Conservation (phyloP, 2,329 filamentous ascomycete genomes). For the Colletotrichum salicis region DNA sequence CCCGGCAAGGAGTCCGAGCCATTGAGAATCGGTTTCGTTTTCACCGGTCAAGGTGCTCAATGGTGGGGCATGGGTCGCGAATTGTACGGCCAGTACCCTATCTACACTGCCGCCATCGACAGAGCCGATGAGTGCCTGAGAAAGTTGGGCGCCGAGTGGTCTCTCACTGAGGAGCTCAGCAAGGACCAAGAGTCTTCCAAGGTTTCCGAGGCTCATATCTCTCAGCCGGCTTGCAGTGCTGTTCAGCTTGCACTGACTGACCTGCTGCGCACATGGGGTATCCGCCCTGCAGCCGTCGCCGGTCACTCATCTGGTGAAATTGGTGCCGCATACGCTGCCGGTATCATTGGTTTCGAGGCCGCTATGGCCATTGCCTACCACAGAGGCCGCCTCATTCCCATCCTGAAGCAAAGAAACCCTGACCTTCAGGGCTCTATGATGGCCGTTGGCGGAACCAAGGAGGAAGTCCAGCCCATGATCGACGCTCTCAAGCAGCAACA, state of each 20-base stretch:
- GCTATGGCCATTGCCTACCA: conserved; percentile 62
- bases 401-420: conserved; percentile 53
- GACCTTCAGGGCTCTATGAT: conserved; percentile 62
- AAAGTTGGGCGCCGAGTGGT: conserved; percentile 49
- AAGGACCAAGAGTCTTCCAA: conserved; percentile 46
- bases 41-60: conserved; percentile 44
- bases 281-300: conserved; percentile 51
- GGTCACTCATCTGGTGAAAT: conserved; percentile 63
- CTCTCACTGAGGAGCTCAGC: conserved; percentile 50
- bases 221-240: conserved; percentile 57
- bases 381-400: conserved; percentile 55
- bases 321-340: conserved; percentile 56
- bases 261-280: conserved; percentile 55
- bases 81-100: conserved; percentile 44
- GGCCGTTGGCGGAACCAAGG: conserved; percentile 60
- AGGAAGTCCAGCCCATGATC: conserved; percentile 55
- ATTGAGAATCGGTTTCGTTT: conserved; percentile 41
- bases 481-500: conserved; percentile 51
- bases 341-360: conserved; percentile 50
- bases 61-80: conserved; percentile 40
- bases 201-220: conserved; percentile 53
- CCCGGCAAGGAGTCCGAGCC: conserved; percentile 48
- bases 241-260: conserved; percentile 59
- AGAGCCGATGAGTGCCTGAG: conserved; percentile 46
- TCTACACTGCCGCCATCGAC: conserved; percentile 48